Evolutionary conservation across 768 basidiomycete genomes (phyloP), one percentile per base, ranked within the genome.

Genomic region (Boletellus ananas): DNA sequence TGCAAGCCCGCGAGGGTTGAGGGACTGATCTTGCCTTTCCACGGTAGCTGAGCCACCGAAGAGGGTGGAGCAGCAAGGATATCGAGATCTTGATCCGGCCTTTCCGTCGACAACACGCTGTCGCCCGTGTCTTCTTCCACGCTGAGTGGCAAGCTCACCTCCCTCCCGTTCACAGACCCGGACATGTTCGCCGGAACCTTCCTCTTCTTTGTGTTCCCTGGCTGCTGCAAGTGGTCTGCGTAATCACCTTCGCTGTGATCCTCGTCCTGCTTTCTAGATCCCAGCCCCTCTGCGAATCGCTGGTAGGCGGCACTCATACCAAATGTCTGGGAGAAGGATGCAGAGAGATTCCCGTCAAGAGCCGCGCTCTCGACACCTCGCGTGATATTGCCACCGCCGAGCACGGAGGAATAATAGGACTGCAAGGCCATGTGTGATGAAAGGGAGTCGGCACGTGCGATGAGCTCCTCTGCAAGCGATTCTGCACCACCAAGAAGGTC

Each of bases 171-270:
- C 39, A 63, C 67, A 34, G 69, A 64, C 44, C 71, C 70, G 14
- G 72, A 65, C 47, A 71, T 62, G 64, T 87, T 84, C 34, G 80
- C 78, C 1, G 90, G 90, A 3, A 92, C 89, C 65, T 92, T 92
- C 42, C 90, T 77, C 72, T 92, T 92, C 79, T 92, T 92, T 42
- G 87, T 86, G 60, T 92, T 92, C 8, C 84, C 85, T 3, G 83
- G 87, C 55, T 89, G 88, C 53, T 79, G 83, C 27, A 84, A 68
- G 58, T 86, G 84, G 64, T 89, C 85, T 14, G 76, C 61, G 56
- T 83, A 83, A 60, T 86, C 87, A 18, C 75, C 80, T 55, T 80
- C 82, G 10, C 70, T 77, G 27, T 75, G 72, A 55, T 77, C 78
- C 40, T 83, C 80, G 34, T 79, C 79, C 47, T 77, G 77, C 55